phyloP scores from a whole-genome alignment of 106 monocot species.

The Acorus calamus region DNA sequence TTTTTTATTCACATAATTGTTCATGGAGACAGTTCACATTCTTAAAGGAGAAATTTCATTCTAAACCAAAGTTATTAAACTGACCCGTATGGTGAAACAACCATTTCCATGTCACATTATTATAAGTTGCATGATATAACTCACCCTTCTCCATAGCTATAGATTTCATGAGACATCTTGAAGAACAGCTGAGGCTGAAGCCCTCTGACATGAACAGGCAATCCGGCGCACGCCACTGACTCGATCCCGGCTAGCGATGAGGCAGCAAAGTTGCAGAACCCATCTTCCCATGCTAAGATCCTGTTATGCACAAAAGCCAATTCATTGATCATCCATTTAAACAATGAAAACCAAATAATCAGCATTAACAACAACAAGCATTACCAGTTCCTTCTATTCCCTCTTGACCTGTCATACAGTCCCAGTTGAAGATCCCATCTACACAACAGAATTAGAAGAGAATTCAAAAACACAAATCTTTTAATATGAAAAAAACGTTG shows the following conservation, averaged over 20 bases:
- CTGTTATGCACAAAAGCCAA: conserved; percentile 10
- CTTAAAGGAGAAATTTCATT: too few species aligned
- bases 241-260: conserved; percentile 4
- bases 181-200: conserved; percentile 97
- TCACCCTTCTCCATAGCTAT: conserved; percentile 98
- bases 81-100: too few species aligned
- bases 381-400: conserved; percentile 74
- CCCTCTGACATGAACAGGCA: conserved; percentile 10
- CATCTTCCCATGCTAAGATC: conserved; percentile 98
- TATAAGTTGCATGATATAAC: too few species aligned
- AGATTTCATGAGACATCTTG: conserved; percentile 99
- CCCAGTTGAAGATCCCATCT: conserved; percentile 76
- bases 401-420: conserved; percentile 52
- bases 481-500: too few species aligned
- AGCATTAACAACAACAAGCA: not conserved
- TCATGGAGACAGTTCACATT: too few species aligned
- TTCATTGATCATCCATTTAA: too few species aligned
- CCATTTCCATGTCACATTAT: too few species aligned
- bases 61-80: not conserved
- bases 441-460: not conserved
- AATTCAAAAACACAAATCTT: not conserved
- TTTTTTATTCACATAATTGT: too few species aligned
- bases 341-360: too few species aligned
- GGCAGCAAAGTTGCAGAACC: conserved; percentile 96
- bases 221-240: not conserved